phyloP scores from a whole-genome alignment of 2,329 filamentous ascomycete genomes.

The Aspergillus japonicus region DNA sequence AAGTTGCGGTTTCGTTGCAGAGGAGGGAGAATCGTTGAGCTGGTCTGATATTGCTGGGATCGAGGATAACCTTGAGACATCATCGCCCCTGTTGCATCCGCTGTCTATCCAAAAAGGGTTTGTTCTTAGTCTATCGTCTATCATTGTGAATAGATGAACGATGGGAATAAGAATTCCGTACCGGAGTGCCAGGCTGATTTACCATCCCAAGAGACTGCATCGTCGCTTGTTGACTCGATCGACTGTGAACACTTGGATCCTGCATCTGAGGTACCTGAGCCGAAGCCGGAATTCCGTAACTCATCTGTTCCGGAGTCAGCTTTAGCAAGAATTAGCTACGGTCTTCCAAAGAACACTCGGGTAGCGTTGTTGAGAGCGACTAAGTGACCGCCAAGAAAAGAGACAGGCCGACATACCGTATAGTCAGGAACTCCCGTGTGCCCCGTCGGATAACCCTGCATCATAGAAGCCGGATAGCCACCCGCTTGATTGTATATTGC shows the following conservation, averaged over 20 bases:
- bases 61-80: slow-evolving; percentile 38
- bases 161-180: slow-evolving; percentile 31
- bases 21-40: slow-evolving; percentile 37
- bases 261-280: slow-evolving; percentile 36
- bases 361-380: slow-evolving; percentile 18
- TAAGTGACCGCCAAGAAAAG: slow-evolving; percentile 5
- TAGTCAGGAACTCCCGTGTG: slow-evolving; percentile 39
- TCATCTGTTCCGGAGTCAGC: slow-evolving; percentile 29
- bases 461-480: slow-evolving; percentile 35
- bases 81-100: slow-evolving; percentile 38
- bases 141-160: slow-evolving; percentile 11
- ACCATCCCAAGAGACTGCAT: slow-evolving; percentile 39
- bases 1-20: slow-evolving; percentile 34
- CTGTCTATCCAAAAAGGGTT: slow-evolving; percentile 30
- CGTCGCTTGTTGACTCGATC: slow-evolving; percentile 36
- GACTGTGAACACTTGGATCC: slow-evolving; percentile 33
- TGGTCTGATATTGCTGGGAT: slow-evolving; percentile 33
- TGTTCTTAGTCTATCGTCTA: slow-evolving; percentile 30
- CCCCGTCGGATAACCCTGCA: slow-evolving; percentile 36
- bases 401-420: slow-evolving; percentile 31
- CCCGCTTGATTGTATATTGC: slow-evolving; percentile 33
- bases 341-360: neutral
- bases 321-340: neutral
- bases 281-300: slow-evolving; percentile 35
- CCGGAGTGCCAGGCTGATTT: slow-evolving; percentile 40